Evolutionary conservation across 2,329 filamentous ascomycete species (phyloP), one percentile per base, ranked within the genome.

Genomic region (Akanthomyces uredinophilus): DNA sequence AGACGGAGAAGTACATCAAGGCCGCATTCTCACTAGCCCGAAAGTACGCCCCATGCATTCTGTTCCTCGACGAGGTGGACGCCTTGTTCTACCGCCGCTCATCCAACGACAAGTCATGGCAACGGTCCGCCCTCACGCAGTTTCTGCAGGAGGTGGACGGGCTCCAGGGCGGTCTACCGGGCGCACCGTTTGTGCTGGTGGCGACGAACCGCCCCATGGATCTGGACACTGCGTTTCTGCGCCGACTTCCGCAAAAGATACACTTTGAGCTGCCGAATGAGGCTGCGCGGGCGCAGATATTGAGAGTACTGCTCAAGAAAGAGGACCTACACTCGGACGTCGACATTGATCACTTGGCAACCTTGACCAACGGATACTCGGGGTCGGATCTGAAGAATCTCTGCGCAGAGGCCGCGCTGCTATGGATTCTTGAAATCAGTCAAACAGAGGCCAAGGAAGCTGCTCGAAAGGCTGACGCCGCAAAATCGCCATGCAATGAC

Each of bases 381-480:
- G 81, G 81, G 18, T 81, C 79, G 1, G 81, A 83, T 64, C 69
- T 83, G 55, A 82, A 81, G 69, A 83, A 80, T 63, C 69, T 83
- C 24, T 77, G 75, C 22, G 79, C 46, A n/a, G 56, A 60, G n/a
- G 56, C 56, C 1, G 56, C 56, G 3, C 18, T 60, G 10, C 46
- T 50, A 4, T 60, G 56, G 46, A 18, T 57, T 4, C 22, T 57
- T 22, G 43, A 49, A 7, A 5, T 39, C 41, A 37, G n/a, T 11
- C 54, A 35, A 24, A 37, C 16, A 5, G 22, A n/a, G 2, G 53
- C 39, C 27, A 22, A 18, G 11, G 53, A 46, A 24, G 39, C 27
- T 0, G 22, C 35, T 18, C n/a, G 29, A 16, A 24, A 14, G 10
- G 37, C 27, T n/a, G 2, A 39, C 11, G 20, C 13, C 7, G 3